These are phyloP conservation scores for Euryodendron excelsum DNA, from an alignment of 148 eudicot genomes.

Conservation along the genomic window DNA sequence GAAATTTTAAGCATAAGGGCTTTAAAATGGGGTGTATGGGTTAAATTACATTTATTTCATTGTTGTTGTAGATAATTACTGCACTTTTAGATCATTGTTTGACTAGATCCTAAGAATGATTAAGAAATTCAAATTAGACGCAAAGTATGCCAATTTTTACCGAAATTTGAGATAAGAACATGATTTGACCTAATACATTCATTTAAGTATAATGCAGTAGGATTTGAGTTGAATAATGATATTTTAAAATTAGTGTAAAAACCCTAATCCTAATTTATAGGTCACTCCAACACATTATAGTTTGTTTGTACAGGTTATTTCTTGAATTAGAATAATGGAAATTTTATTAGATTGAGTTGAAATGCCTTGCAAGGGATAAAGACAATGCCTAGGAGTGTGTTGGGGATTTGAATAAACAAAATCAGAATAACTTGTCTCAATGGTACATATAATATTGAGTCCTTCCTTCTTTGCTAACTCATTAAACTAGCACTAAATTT, in stretches of 20 bases:
- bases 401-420: not conserved
- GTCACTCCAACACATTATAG: not conserved
- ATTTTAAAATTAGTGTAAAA: not conserved
- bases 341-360: not conserved
- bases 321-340: not conserved
- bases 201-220: not conserved
- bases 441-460: too few relatives aligned
- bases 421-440: not conserved
- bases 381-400: not conserved
- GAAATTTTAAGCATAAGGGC: too few relatives aligned
- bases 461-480: not conserved
- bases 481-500: not conserved
- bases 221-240: not conserved
- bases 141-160: not conserved
- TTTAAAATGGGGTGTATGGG: too few relatives aligned
- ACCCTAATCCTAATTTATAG: not conserved
- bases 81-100: not conserved
- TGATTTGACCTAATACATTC: not conserved
- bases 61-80: too few relatives aligned
- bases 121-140: not conserved
- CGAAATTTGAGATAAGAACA: not conserved
- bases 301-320: not conserved
- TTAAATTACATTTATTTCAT: too few relatives aligned
- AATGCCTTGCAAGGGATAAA: too few relatives aligned
- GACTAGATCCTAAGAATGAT: not conserved